Evolutionary conservation across 2,329 filamentous ascomycete species (phyloP), one percentile per base, ranked within the genome.

Genomic region (Colletotrichum siamense): DNA sequence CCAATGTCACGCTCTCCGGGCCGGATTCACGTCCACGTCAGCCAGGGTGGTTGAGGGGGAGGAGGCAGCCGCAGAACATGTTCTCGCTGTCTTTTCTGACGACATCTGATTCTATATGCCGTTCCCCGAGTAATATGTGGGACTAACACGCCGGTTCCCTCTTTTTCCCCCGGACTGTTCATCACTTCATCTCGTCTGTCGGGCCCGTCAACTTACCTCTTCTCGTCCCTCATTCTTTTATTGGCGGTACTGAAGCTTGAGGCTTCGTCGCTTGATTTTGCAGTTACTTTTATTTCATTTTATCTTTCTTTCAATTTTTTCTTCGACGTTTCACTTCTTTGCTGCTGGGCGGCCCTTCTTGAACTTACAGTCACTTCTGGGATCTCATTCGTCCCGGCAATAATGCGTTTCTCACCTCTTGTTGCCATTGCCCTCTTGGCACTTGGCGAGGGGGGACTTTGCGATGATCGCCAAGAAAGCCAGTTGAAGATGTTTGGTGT

Each of bases 391-490:
- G 32, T 57, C 55, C 6, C 8, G 24, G 22, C 18, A 24, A 49
- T 32, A 52, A 76, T 76, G 73, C 73, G 57, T 22, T 64, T 73
- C 12, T 68, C 24, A 49, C 28, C 64, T 6, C 6, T 64, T 8
- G n/a, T 69, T 34, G 44, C 64, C 15, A 18, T 68, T 22, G 44
- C 70, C 57, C 39, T 76, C 57, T 64, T 76, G 57, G 73, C 64
- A 26, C 69, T 76, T 76, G 64, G 73, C 64, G 69, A 69, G 3
- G 59, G 62, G 18, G 69, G 69, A 2, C 39, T 76, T 26, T 76
- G 73, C 44, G 70, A 69, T 64, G 70, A 73, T 64, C 63, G 73
- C 69, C 73, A 76, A 76, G 73, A 49, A 52, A 64, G 73, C 69
- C 73, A 73, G 30, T 44, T 16, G 24, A 49, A 59, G 6, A 22